Conservation (phyloP, 257 asterid species). For the Buddleja alternifolia region DNA sequence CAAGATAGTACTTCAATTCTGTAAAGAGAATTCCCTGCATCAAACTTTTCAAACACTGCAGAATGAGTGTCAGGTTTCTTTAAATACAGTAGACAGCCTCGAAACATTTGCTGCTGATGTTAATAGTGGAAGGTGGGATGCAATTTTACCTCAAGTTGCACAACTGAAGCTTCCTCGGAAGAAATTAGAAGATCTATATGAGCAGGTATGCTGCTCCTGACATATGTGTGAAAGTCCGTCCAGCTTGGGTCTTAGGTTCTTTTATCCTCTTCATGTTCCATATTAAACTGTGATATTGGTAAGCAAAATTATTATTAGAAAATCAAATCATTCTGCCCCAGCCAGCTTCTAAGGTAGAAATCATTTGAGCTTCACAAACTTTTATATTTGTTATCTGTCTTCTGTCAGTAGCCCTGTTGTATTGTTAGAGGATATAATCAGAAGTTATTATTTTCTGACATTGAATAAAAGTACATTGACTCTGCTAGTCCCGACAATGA, state of each 20-base stretch:
- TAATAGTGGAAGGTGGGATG: constrained; percentile 98
- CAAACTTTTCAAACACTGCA: constrained; percentile 87
- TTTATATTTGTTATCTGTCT: background rate
- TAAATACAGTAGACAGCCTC: constrained; percentile 90
- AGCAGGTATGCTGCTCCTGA: constrained; percentile 63
- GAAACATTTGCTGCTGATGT: constrained; percentile 90
- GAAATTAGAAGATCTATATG: constrained; percentile 90
- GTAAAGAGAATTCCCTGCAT: constrained; percentile 95
- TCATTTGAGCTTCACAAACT: background rate
- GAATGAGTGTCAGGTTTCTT: constrained; percentile 95
- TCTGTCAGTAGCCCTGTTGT: background rate
- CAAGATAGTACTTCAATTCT: constrained; percentile 95
- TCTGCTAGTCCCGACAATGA: background rate
- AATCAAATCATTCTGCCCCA: constrained; percentile 1
- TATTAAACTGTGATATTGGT: background rate
- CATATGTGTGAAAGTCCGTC: constrained; percentile 15
- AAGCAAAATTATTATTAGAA: background rate
- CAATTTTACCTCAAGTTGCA: constrained; percentile 92
- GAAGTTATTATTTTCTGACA: background rate
- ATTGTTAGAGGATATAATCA: background rate
- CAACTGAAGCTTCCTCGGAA: constrained; percentile 94
- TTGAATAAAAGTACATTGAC: background rate
- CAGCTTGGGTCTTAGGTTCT: constrained; percentile 18
- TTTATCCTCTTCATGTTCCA: background rate
- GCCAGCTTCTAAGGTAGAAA: constrained; percentile 1